These are phyloP conservation scores for Neurospora sp. DNA, from an alignment of 495 filamentous ascomycete genomes.

Conservation along the genomic window DNA sequence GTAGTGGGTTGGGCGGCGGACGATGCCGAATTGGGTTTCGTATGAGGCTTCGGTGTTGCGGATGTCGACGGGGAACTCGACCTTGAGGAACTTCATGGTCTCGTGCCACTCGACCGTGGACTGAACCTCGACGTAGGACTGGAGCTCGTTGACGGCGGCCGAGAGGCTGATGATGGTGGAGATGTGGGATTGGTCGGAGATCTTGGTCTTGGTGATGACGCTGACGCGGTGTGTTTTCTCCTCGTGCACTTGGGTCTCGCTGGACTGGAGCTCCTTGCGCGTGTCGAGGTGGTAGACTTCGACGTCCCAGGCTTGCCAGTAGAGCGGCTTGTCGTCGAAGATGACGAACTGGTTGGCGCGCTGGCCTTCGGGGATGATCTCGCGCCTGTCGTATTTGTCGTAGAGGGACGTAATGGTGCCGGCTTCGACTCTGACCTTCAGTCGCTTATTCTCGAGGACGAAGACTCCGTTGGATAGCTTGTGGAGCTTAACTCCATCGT, in stretches of 20 bases:
- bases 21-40: constrained; percentile 87
- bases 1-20: constrained; percentile 85
- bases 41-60: constrained; percentile 90
- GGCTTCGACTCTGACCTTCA: constrained; percentile 57
- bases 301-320: constrained; percentile 99
- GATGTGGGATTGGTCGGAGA: constrained; percentile 79
- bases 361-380: constrained; percentile 66
- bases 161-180: constrained; percentile 76
- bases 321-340: constrained; percentile 94
- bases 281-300: constrained; percentile 93
- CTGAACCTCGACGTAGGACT: constrained; percentile 65
- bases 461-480: constrained; percentile 63
- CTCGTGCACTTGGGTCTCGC: constrained; percentile 61
- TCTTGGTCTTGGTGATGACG: constrained; percentile 69
- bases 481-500: constrained; percentile 47
- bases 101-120: constrained; percentile 89
- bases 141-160: constrained; percentile 51
- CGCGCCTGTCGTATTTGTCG: constrained; percentile 58
- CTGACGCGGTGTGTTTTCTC: constrained; percentile 64
- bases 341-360: constrained; percentile 90
- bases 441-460: constrained; percentile 63
- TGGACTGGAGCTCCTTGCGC: constrained; percentile 58
- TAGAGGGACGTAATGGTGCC: constrained; percentile 76
- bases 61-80: constrained; percentile 93
- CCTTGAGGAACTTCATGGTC: constrained; percentile 95